Base-by-base conservation (phyloP, 225 moss, liverwort and hornwort species). In the Pseudoscleropodium purum region DNA sequence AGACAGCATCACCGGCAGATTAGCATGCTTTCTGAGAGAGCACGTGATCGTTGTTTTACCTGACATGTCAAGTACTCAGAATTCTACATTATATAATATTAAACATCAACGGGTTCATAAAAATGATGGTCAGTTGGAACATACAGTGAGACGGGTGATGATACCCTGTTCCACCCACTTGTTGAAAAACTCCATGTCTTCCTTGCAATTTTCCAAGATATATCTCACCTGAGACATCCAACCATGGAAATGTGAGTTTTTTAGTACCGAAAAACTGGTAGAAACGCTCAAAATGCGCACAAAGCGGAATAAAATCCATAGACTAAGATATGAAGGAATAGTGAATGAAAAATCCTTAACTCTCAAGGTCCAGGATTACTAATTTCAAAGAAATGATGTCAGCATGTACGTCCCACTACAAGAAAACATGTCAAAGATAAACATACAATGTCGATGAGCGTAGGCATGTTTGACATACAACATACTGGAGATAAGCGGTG, bases 151-250 rank as follows among this genome's bases (percentile, higher is more conserved):
- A 79, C 99, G 95, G 83, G 94, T 90, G 84, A 95, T 94, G 80
- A 99, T 97, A 84, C 95, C 99, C 93, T 96, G 94, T 87, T 99
- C 99, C 45, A 97, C 93, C 99, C 99, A 99, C 89, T 94, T 95
- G 75, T 99, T 92, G 79, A 99, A 97, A 87, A 99, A 99, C 66
- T 96, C 96, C 96, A 99, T 96, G 78, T 99, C 99, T 91, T 99
- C 99, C 87, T 94, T 96, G 92, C 99, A 99, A 86, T 97, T 95
- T 45, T 96, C 94, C 80, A 99, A 92, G n/a, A 99, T 41, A 84
- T 99, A 92, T 83, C 91, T 95, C 61, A 99, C 96, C 98, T 98
- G 88, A 68, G 89, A 86, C 73, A 89, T 73, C 41, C 85, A 83
- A 90, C 69, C 87, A 65, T 36, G 24, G 39, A 83, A 74, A 78